Percentiles rank a stretch among this genome's conserved stretches.
Evolutionary conservation across 2,329 filamentous ascomycete genomes (phyloP).

Genomic region (Aspergillus viridinutans): DNA sequence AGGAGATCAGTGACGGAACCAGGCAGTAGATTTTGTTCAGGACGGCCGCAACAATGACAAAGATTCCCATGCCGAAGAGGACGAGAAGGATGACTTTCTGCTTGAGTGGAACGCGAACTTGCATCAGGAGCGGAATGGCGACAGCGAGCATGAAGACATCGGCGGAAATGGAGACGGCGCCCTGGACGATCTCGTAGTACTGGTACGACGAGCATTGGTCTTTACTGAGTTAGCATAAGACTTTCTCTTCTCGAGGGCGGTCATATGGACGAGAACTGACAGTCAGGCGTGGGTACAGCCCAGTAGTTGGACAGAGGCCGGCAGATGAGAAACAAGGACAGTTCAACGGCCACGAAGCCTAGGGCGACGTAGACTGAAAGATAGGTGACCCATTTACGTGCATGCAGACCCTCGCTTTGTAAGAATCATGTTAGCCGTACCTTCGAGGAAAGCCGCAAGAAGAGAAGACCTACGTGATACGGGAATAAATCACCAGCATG

Average conservation of each 20-base stretch:
- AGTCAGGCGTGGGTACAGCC: constrained; percentile 44
- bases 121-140: constrained; percentile 40
- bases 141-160: constrained; percentile 43
- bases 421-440: not conserved
- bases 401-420: constrained; percentile 29
- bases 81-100: constrained; percentile 42
- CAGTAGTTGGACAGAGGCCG: constrained; percentile 49
- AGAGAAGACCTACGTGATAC: constrained; percentile 41
- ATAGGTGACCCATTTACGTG: constrained; percentile 35
- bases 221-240: constrained; percentile 9
- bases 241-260: too few species aligned
- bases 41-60: constrained; percentile 47
- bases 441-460: not conserved
- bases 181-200: constrained; percentile 45
- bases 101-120: constrained; percentile 37
- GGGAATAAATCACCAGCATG: constrained; percentile 50
- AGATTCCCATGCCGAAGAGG: constrained; percentile 44
- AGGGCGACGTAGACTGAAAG: constrained; percentile 41
- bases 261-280: constrained; percentile 15
- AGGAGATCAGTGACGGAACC: constrained; percentile 38
- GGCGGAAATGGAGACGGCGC: constrained; percentile 43
- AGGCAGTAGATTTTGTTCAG: constrained; percentile 49
- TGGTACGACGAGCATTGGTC: constrained; percentile 43
- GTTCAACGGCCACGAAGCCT: constrained; percentile 47
- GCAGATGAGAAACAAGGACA: constrained; percentile 50